Evolutionary conservation across 2,329 filamentous ascomycete species (phyloP).

Genomic region (Trichoderma sp.): DNA sequence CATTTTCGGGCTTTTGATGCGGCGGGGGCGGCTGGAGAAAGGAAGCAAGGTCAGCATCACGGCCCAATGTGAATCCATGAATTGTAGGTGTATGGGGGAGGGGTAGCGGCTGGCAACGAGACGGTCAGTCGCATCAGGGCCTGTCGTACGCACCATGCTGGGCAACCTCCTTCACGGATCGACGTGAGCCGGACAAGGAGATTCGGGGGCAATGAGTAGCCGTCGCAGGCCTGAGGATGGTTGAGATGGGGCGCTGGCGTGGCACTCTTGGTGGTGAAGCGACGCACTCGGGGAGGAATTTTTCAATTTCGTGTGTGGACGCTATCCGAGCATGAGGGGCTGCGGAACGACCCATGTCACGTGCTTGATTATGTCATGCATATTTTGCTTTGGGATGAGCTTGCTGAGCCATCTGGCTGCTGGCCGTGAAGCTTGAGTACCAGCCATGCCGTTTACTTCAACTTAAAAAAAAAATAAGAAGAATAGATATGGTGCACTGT

Average conservation of each 20-base stretch:
- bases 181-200: constrained; percentile 38
- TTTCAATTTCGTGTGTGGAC: constrained; percentile 49
- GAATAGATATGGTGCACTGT: neutral
- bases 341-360: constrained; percentile 34
- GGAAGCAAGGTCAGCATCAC: constrained; percentile 30
- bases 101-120: constrained; percentile 30
- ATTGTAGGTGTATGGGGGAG: constrained; percentile 21
- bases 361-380: constrained; percentile 27
- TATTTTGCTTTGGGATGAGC: constrained; percentile 19
- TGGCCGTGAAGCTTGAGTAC: neutral
- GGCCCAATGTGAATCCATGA: constrained; percentile 12
- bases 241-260: constrained; percentile 38
- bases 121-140: constrained; percentile 22
- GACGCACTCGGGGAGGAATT: constrained; percentile 36
- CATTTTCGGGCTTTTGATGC: constrained; percentile 98
- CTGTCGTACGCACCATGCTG: constrained; percentile 45
- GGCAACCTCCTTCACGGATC: constrained; percentile 50
- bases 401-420: neutral
- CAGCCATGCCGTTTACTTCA: neutral
- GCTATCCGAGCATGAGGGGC: constrained; percentile 45
- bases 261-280: constrained; percentile 41
- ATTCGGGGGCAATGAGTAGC: constrained; percentile 37
- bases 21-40: constrained; percentile 80
- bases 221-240: constrained; percentile 40
- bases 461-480: neutral